phyloP scores from a whole-genome alignment of 2,329 filamentous ascomycete species.

The Ceratocystis destructans region DNA sequence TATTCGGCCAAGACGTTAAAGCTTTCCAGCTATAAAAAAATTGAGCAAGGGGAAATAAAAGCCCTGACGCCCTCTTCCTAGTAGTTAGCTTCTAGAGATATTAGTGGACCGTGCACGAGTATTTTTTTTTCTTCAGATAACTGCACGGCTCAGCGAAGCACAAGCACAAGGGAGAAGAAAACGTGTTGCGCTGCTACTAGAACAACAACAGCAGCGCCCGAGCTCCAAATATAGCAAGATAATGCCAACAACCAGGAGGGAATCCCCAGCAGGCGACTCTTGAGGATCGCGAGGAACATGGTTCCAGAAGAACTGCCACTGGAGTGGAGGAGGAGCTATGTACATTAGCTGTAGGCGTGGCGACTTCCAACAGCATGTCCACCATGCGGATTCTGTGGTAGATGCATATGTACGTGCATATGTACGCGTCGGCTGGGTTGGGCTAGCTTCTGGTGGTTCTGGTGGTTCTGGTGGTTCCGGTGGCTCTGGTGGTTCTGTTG shows the following conservation, averaged over 20 bases:
- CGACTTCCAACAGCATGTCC: too few species aligned
- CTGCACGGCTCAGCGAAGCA: constrained; percentile 1
- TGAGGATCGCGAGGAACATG: not conserved
- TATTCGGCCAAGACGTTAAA: not conserved
- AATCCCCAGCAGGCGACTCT: not conserved
- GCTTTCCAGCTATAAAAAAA: not conserved
- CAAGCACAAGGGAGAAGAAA: not conserved
- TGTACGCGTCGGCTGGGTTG: too few species aligned
- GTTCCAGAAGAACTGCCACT: not conserved
- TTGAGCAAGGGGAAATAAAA: not conserved
- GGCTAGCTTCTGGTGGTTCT: too few species aligned
- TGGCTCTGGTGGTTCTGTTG: too few species aligned
- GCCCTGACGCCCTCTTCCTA: not conserved
- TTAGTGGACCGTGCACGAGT: constrained; percentile 3
- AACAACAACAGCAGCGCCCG: not conserved
- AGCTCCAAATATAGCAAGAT: constrained; percentile 3
- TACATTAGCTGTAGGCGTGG: too few species aligned
- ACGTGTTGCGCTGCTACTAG: not conserved
- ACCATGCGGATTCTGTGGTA: too few species aligned
- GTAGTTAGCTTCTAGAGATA: not conserved
- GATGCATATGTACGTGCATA: too few species aligned
- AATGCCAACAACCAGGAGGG: not conserved
- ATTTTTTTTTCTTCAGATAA: constrained; percentile 6
- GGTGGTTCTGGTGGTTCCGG: too few species aligned
- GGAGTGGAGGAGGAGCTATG: too few species aligned